Conservation (phyloP, 768 basidiomycete genomes). For the Mycena leptocephala region DNA sequence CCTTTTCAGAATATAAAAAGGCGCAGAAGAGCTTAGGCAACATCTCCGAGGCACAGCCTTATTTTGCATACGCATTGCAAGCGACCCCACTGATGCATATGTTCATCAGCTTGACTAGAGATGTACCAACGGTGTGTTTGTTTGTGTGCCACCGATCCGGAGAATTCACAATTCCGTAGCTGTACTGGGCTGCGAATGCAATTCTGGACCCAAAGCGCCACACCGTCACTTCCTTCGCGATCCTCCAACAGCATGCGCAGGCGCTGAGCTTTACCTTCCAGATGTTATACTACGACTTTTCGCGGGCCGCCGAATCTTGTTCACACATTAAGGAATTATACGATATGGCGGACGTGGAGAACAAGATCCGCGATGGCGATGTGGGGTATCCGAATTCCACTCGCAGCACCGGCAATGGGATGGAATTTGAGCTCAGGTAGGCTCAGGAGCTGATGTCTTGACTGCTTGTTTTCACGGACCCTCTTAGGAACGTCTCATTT, state of each 20-base stretch:
- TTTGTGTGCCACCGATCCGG: neutral
- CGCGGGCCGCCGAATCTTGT: neutral
- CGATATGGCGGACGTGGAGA: conserved; percentile 32
- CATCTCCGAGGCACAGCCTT: neutral
- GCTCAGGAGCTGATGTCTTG: too few species aligned
- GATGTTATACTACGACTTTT: neutral
- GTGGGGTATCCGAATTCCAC: too few species aligned
- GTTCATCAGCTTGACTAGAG: neutral
- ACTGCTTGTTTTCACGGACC: too few species aligned
- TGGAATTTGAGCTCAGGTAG: too few species aligned
- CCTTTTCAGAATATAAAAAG: neutral
- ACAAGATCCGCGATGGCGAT: too few species aligned
- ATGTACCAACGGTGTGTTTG: neutral
- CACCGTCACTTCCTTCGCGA: conserved; percentile 46
- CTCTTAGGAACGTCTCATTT: too few species aligned
- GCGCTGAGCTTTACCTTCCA: conserved; percentile 36
- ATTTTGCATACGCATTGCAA: neutral
- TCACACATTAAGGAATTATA: conserved; percentile 42
- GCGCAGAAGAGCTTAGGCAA: neutral
- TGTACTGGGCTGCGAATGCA: conserved; percentile 43
- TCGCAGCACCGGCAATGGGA: too few species aligned
- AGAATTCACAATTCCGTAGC: too few species aligned
- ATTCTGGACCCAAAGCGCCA: conserved; percentile 41
- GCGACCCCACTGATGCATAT: neutral
- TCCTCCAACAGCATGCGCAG: conserved; percentile 42